Percentiles rank a stretch among this genome's conserved stretches.
phyloP scores from a whole-genome alignment of 805 yeast genomes.

The Henningerozyma blattae region DNA sequence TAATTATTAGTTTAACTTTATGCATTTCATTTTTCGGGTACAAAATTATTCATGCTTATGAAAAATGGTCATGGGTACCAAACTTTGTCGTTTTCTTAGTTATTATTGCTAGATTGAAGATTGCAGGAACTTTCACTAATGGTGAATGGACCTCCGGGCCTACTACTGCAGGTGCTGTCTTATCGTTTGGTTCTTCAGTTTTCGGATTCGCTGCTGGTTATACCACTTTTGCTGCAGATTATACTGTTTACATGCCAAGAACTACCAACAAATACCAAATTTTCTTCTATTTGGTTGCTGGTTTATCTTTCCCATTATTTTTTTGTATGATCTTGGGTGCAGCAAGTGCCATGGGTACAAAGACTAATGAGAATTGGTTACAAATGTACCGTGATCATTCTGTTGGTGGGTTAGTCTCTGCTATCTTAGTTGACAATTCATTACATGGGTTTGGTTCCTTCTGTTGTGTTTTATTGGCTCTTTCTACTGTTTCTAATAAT shows the following conservation, averaged over 20 bases:
- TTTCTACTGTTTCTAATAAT: slow-evolving; percentile 82
- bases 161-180: slow-evolving; percentile 62
- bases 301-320: slow-evolving; percentile 54
- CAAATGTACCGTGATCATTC: slow-evolving; percentile 40
- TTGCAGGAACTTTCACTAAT: slow-evolving; percentile 47
- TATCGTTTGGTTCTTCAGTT: slow-evolving; percentile 72
- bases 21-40: slow-evolving; percentile 79
- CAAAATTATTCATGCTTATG: slow-evolving; percentile 66
- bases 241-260: slow-evolving; percentile 74
- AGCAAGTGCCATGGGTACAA: slow-evolving; percentile 66
- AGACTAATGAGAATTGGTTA: slow-evolving; percentile 33
- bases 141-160: slow-evolving; percentile 43
- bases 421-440: slow-evolving; percentile 65
- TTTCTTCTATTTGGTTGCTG: slow-evolving; percentile 50
- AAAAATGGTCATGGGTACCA: slow-evolving; percentile 83
- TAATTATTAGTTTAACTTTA: slow-evolving; percentile 56
- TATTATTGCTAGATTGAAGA: slow-evolving; percentile 64
- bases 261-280: slow-evolving; percentile 45
- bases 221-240: slow-evolving; percentile 91
- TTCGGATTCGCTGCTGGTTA: slow-evolving; percentile 91
- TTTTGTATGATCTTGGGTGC: slow-evolving; percentile 76
- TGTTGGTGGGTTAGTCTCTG: slow-evolving; percentile 73
- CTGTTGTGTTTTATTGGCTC: slow-evolving; percentile 70
- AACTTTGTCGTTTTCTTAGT: slow-evolving; percentile 60
- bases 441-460: slow-evolving; percentile 84